Evolutionary conservation across 1,139 yeast genomes (phyloP).

Genomic region (Kurtzmaniella natalensis): DNA sequence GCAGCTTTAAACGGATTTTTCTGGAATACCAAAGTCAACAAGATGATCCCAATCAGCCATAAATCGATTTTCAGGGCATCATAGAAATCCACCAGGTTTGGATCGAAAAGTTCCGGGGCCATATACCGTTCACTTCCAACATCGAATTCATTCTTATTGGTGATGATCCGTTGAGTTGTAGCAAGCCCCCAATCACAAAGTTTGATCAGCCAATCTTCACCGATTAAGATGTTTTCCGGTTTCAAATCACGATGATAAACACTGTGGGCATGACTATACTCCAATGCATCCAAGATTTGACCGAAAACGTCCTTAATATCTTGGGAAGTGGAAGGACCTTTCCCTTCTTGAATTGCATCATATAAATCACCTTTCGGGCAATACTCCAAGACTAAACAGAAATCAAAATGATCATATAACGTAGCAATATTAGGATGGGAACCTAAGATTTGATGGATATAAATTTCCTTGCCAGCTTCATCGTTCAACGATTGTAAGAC

Average conservation of each 20-base stretch:
- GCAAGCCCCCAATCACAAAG: slow-evolving; percentile 93
- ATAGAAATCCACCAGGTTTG: slow-evolving; percentile 51
- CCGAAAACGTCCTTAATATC: slow-evolving; percentile 71
- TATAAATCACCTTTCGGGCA: slow-evolving; percentile 90
- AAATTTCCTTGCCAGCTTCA: slow-evolving; percentile 79
- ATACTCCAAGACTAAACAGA: slow-evolving; percentile 80
- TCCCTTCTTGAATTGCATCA: slow-evolving; percentile 81
- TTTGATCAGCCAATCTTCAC: slow-evolving; percentile 76
- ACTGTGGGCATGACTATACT: slow-evolving; percentile 66
- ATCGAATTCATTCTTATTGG: slow-evolving; percentile 62
- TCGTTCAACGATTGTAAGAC: slow-evolving; percentile 36
- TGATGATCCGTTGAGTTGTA: slow-evolving; percentile 56
- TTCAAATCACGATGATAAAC: slow-evolving; percentile 87
- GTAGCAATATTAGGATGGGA: slow-evolving; percentile 60
- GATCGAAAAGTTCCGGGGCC: slow-evolving; percentile 90
- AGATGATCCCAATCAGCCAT: slow-evolving; percentile 89
- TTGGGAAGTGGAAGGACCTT: slow-evolving; percentile 74
- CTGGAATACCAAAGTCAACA: slow-evolving; percentile 81
- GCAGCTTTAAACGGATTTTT: slow-evolving; percentile 89
- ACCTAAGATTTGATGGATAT: slow-evolving; percentile 68
- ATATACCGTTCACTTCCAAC: slow-evolving; percentile 93
- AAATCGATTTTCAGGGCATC: slow-evolving; percentile 86
- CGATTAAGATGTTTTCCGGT: slow-evolving; percentile 81
- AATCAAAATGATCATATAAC: slow-evolving; percentile 72
- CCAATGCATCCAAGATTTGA: slow-evolving; percentile 76